phyloP scores from a whole-genome alignment of 176 grass and related monocot species.

The Rhipidocladum racemiflorum region DNA sequence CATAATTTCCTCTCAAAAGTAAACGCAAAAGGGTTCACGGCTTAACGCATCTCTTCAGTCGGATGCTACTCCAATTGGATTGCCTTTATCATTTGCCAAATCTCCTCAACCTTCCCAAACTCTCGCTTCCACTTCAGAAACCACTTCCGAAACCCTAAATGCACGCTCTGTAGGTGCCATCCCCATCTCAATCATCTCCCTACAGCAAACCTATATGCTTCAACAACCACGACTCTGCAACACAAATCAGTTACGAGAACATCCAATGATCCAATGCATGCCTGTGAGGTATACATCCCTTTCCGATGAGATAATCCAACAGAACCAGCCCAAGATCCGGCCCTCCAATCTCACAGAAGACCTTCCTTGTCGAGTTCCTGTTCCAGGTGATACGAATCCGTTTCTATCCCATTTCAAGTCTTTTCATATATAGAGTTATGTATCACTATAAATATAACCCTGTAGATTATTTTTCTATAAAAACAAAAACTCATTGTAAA shows the following conservation, averaged over 20 bases:
- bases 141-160: constrained; percentile 51
- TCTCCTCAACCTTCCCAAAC: constrained; percentile 65
- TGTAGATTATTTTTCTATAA: no score
- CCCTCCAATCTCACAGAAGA: constrained; percentile 61
- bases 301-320: constrained; percentile 82
- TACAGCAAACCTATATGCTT: constrained; percentile 68
- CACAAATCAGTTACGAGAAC: constrained; percentile 78
- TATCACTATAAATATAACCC: no score
- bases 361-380: no score
- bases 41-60: neutral
- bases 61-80: constrained; percentile 26
- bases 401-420: no score
- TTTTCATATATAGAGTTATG: no score
- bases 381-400: no score
- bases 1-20: neutral
- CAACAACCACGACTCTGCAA: constrained; percentile 58
- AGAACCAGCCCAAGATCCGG: constrained; percentile 67
- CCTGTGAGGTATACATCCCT: constrained; percentile 71
- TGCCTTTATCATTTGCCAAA: constrained; percentile 59
- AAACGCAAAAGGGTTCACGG: neutral
- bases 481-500: no score
- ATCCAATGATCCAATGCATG: constrained; percentile 81
- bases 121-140: constrained; percentile 35
- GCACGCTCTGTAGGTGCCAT: constrained; percentile 72
- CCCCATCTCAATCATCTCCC: constrained; percentile 53